phyloP scores from a whole-genome alignment of 73 alveolate species.

The Paramecium primaurelia region DNA sequence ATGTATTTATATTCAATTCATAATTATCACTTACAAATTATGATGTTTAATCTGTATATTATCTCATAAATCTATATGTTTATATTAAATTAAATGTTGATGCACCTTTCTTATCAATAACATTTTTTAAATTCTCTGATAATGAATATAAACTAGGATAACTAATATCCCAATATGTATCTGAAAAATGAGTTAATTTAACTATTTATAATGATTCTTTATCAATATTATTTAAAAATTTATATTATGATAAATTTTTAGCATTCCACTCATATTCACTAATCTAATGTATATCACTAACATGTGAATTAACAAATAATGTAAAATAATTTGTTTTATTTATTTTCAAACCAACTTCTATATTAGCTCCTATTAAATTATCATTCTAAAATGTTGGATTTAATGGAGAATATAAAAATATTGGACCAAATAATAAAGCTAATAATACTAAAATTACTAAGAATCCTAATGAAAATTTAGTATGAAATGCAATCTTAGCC shows the following conservation, averaged over 20 bases:
- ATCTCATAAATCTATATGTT: not conserved
- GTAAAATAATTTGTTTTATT: not conserved
- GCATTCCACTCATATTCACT: not conserved
- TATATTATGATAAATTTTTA: not conserved
- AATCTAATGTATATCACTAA: conserved; percentile 1
- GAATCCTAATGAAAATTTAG: conserved; percentile 75
- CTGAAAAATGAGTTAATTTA: conserved; percentile 28
- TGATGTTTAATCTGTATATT: not conserved
- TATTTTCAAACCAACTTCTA: conserved; percentile 62
- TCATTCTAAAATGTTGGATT: conserved; percentile 78
- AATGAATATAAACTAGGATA: conserved; percentile 13
- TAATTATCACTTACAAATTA: not conserved
- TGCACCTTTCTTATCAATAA: not conserved
- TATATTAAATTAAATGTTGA: not conserved
- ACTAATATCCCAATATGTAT: conserved; percentile 49
- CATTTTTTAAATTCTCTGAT: not conserved
- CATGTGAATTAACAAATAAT: conserved; percentile 25
- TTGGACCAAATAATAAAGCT: conserved; percentile 76
- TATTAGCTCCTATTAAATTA: conserved; percentile 70
- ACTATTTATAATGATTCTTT: conserved; percentile 34
- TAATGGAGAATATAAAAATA: conserved; percentile 73
- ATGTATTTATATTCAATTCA: not conserved
- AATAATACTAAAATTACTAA: conserved; percentile 65
- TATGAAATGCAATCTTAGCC: conserved; percentile 55
- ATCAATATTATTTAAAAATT: conserved; percentile 28